Base-by-base conservation (phyloP, 1,284 basidiomycete species). In the Cutaneotrichosporon arboriforme region DNA sequence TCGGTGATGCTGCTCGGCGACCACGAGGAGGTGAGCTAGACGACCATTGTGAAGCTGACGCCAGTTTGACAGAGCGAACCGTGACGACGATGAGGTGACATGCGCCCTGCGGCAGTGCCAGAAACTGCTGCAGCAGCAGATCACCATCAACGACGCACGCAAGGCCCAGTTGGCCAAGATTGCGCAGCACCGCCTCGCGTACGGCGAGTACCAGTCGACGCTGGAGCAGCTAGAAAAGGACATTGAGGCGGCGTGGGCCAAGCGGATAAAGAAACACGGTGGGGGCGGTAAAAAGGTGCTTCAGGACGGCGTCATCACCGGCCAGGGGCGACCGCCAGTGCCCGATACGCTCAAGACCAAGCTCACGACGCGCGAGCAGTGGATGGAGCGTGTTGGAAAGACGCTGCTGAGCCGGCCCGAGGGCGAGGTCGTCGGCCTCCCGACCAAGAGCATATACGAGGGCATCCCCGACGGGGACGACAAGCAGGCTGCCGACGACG, bases 41-140 rank as follows among this genome's bases (percentile, higher is more conserved):
- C 37, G 13, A 12, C 14, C 2, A 13, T 4, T 3, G n/a, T 3
- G 9, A 7, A 13, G 36, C 57, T 54, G 46, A 57, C 47, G 17
- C 7, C 62, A 91, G 87, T 85, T 86, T 51, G 85, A 91, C 69
- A 87, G 83, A 63, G 78, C 83, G 1, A 80, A 83, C 42, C 83
- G 85, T 48, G 86, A 90, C 40, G 93, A 97, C 66, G 93, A 97
- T 72, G 91, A 93, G 46, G 88, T 97, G 54, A 87, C 91, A 2
- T 85, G 87, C 2, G 87, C 90, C 1, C 81, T 97, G 2, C 86
- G 94, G 1, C 84, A 88, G 55, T 88, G 89, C 26, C 93, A 97
- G 71, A 78, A 81, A n/a, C 83, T 88, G 60, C 80, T 97, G 4
- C 82, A 85, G 5, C 78, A 77, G 7, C 88, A 96, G 51, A 79